These are phyloP conservation scores for Discostella stelligera DNA, from an alignment of 352 stramenopile species.

Conservation along the genomic window DNA sequence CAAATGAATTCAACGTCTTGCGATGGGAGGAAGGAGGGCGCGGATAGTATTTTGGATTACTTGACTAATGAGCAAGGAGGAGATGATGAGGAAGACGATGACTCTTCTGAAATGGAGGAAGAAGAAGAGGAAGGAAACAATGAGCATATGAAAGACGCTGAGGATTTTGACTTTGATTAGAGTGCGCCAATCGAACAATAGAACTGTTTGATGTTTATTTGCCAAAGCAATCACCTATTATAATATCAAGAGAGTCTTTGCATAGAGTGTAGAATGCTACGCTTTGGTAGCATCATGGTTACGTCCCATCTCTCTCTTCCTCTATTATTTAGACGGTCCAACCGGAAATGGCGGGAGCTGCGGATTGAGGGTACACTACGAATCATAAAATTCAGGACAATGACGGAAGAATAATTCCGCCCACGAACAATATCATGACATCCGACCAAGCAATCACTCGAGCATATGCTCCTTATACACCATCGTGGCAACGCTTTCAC, in stretches of 20 bases:
- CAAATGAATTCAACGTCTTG: slow-evolving; percentile 46
- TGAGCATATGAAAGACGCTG: slow-evolving; percentile 46
- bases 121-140: slow-evolving; percentile 29
- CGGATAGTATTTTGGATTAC: slow-evolving; percentile 41
- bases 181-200: neutral
- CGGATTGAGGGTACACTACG: neutral
- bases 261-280: neutral
- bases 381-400: neutral
- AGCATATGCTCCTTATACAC: slow-evolving; percentile 62
- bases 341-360: neutral
- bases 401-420: neutral
- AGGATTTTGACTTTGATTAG: slow-evolving; percentile 49
- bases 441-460: slow-evolving; percentile 14
- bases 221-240: slow-evolving; percentile 1
- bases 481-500: slow-evolving; percentile 82
- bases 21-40: slow-evolving; percentile 12
- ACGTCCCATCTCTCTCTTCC: too few relatives aligned
- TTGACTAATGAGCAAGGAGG: slow-evolving; percentile 28
- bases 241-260: neutral
- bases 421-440: neutral
- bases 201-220: neutral
- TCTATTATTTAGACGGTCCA: too few relatives aligned
- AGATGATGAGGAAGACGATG: slow-evolving; percentile 21
- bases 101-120: slow-evolving; percentile 36
- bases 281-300: neutral